Conservation (phyloP, 768 basidiomycete species). For the Sporobolomyces pararoseus region DNA sequence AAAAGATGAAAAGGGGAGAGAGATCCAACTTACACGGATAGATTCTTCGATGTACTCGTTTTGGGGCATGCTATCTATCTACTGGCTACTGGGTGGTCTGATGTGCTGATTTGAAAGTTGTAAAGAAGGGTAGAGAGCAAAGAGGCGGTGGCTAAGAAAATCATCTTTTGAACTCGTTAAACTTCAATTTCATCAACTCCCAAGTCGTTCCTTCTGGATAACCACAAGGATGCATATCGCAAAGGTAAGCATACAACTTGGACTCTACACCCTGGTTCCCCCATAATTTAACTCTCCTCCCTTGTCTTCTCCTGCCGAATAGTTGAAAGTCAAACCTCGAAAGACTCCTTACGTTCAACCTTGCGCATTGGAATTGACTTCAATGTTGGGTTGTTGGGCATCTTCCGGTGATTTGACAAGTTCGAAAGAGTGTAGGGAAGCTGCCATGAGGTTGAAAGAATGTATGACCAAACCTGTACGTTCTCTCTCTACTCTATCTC, state of each 20-base stretch:
- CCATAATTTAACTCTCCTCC: neutral
- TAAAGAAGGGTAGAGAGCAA: neutral
- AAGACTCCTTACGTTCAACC: conserved; percentile 47
- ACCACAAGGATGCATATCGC: conserved; percentile 30
- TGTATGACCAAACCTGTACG: conserved; percentile 84
- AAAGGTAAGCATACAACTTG: conserved; percentile 20
- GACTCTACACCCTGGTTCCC: no score
- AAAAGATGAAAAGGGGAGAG: neutral
- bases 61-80: conserved; percentile 53
- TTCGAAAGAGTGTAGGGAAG: conserved; percentile 57
- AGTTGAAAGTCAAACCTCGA: conserved; percentile 41
- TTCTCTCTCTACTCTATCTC: conserved; percentile 40
- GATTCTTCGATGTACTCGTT: conserved; percentile 99
- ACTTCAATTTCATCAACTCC: neutral
- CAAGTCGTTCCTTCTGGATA: no score
- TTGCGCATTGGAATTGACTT: conserved; percentile 65
- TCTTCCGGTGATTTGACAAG: conserved; percentile 64
- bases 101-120: neutral
- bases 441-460: conserved; percentile 62
- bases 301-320: neutral
- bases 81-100: neutral
- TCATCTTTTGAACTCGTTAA: no score
- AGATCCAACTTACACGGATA: conserved; percentile 58
- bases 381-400: conserved; percentile 85
- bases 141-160: neutral